phyloP scores from a whole-genome alignment of 2,329 filamentous ascomycete genomes.

The Ustilaginoidea virens region DNA sequence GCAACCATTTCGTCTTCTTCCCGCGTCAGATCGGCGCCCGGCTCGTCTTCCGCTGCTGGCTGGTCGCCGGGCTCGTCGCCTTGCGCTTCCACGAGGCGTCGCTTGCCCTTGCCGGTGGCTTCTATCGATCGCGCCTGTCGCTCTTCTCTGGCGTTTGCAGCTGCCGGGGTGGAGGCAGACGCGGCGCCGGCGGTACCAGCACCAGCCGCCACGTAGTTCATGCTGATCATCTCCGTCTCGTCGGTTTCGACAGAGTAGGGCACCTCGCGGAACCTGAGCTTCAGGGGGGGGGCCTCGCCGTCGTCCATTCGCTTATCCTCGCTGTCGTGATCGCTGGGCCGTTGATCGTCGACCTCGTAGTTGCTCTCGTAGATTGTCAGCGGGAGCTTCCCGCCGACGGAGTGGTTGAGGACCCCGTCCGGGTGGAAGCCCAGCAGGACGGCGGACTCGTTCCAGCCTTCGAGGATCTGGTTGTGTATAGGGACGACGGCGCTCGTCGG shows the following conservation, averaged over 20 bases:
- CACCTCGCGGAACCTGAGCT: constrained; percentile 66
- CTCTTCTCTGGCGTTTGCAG: constrained; percentile 29
- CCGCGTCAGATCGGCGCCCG: constrained; percentile 27
- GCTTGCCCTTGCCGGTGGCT: constrained; percentile 37
- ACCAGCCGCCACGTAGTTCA: constrained; percentile 80
- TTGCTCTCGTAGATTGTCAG: constrained; percentile 82
- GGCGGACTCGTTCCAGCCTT: constrained; percentile 68
- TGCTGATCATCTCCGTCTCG: constrained; percentile 94
- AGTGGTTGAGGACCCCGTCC: constrained; percentile 32
- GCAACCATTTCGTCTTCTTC: constrained; percentile 48
- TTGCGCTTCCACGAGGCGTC: constrained; percentile 20
- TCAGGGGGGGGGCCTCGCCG: constrained; percentile 32
- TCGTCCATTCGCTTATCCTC: constrained; percentile 64
- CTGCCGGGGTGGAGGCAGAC: constrained; percentile 10
- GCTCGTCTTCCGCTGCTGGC: constrained; percentile 20
- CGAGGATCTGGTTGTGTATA: constrained; percentile 64
- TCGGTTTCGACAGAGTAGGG: constrained; percentile 83
- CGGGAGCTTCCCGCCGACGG: constrained; percentile 66
- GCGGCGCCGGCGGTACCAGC: constrained; percentile 53
- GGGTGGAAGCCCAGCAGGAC: constrained; percentile 81
- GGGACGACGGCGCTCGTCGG: constrained; percentile 54
- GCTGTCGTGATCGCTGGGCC: constrained; percentile 26
- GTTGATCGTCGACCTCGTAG: constrained; percentile 52
- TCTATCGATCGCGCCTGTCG: constrained; percentile 26
- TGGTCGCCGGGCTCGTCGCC: constrained; percentile 13